Evolutionary conservation across 2,329 filamentous ascomycete species (phyloP).

Genomic region (Ophiocordyceps robertsii): DNA sequence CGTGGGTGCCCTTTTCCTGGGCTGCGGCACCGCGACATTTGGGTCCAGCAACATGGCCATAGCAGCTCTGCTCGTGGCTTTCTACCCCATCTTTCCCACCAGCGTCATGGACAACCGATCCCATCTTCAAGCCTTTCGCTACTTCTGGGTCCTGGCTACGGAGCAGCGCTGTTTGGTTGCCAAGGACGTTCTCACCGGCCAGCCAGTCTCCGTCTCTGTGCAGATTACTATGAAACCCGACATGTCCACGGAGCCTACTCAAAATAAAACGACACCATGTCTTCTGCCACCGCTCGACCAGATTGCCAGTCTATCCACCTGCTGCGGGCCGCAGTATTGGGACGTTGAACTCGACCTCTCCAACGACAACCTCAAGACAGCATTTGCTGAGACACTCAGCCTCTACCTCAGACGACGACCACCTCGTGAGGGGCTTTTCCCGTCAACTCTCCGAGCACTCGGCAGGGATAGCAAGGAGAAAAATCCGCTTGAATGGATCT

Average conservation of each 20-base stretch:
- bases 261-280: slow-evolving; percentile 40
- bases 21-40: slow-evolving; percentile 85
- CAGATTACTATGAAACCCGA: slow-evolving; percentile 42
- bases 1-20: slow-evolving; percentile 80
- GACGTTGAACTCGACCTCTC: slow-evolving; percentile 65
- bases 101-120: slow-evolving; percentile 87
- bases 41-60: slow-evolving; percentile 79
- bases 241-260: slow-evolving; percentile 21
- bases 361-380: slow-evolving; percentile 45
- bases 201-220: slow-evolving; percentile 63
- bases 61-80: slow-evolving; percentile 73
- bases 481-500: slow-evolving; percentile 59
- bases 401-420: slow-evolving; percentile 62
- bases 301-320: slow-evolving; percentile 45
- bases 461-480: slow-evolving; percentile 27
- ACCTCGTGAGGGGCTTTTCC: slow-evolving; percentile 55
- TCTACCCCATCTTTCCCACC: slow-evolving; percentile 86
- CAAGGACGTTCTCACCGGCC: slow-evolving; percentile 72
- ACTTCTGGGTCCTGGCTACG: slow-evolving; percentile 91
- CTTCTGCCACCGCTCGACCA: slow-evolving; percentile 51
- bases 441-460: slow-evolving; percentile 60
- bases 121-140: slow-evolving; percentile 89
- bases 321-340: slow-evolving; percentile 60
- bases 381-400: slow-evolving; percentile 55
- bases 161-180: slow-evolving; percentile 81